Evolutionary conservation across 2,329 filamentous ascomycete genomes (phyloP).

Genomic region (Aureobasidium sp.): DNA sequence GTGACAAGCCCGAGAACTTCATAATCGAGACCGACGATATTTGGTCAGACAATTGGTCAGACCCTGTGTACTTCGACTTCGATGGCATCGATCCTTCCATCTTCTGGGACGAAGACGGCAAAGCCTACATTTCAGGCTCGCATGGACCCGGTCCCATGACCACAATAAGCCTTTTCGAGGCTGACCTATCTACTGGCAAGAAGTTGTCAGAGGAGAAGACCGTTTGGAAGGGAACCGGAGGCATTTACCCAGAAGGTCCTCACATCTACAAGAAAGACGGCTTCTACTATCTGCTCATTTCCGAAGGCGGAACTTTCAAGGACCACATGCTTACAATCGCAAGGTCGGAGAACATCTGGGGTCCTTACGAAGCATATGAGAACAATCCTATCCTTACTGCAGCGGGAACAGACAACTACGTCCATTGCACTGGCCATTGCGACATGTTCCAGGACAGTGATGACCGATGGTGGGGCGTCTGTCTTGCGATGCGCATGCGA

Average conservation of each 20-base stretch:
- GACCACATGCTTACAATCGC: slow-evolving; percentile 35
- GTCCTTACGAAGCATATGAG: slow-evolving; percentile 23
- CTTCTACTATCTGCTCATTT: slow-evolving; percentile 32
- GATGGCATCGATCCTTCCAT: slow-evolving; percentile 47
- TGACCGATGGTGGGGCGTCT: slow-evolving; percentile 49
- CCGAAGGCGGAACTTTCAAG: slow-evolving; percentile 34
- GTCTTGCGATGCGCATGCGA: slow-evolving; percentile 39
- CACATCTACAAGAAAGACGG: slow-evolving; percentile 34
- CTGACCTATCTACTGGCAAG: slow-evolving; percentile 29
- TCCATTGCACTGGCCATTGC: background rate
- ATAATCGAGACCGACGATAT: background rate
- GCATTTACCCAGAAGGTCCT: slow-evolving; percentile 29
- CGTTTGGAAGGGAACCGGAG: slow-evolving; percentile 34
- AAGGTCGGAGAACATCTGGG: slow-evolving; percentile 28
- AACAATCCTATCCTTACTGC: slow-evolving; percentile 25
- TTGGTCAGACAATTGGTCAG: slow-evolving; percentile 34
- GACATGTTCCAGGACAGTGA: slow-evolving; percentile 40
- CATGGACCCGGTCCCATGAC: slow-evolving; percentile 20
- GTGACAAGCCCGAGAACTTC: background rate
- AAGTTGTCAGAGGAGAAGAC: slow-evolving; percentile 17
- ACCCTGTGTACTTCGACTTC: slow-evolving; percentile 41
- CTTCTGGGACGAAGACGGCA: slow-evolving; percentile 52
- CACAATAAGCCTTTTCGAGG: slow-evolving; percentile 25
- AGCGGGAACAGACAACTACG: slow-evolving; percentile 9
- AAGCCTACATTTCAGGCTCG: slow-evolving; percentile 39